phyloP scores from a whole-genome alignment of 2,329 filamentous ascomycete genomes.

The Botryosphaeria dothidea region DNA sequence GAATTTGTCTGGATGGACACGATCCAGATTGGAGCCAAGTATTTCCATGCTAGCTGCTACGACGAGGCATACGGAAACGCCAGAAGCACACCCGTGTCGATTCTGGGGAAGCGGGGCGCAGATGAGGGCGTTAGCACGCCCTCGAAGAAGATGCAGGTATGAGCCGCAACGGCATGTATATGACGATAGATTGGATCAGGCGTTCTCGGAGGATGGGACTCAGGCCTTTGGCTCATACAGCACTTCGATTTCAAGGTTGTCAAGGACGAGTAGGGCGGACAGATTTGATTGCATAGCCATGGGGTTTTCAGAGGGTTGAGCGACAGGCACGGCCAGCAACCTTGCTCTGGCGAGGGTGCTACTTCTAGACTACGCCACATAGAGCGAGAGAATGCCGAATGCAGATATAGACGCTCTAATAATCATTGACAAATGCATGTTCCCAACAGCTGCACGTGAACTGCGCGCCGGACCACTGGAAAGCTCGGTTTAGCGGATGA shows the following conservation, averaged over 20 bases:
- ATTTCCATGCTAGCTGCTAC: constrained; percentile 90
- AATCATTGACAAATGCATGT: not conserved
- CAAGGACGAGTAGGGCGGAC: not conserved
- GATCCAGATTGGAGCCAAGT: constrained; percentile 71
- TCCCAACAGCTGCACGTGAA: not conserved
- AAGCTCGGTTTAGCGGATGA: not conserved
- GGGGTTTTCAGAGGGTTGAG: not conserved
- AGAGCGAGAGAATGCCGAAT: not conserved
- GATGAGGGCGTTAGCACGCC: constrained; percentile 8
- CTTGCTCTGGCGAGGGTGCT: not conserved
- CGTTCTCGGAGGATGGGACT: constrained; percentile 8
- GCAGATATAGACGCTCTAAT: not conserved
- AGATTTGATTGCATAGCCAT: constrained; percentile 3
- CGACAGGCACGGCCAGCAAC: not conserved
- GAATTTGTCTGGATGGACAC: constrained; percentile 98
- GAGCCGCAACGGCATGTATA: constrained; percentile 10
- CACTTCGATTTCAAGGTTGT: not conserved
- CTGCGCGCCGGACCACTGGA: not conserved
- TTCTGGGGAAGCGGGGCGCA: constrained; percentile 35
- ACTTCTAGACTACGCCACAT: not conserved
- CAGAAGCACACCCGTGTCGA: constrained; percentile 36
- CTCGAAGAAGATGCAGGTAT: constrained; percentile 19
- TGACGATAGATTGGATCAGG: constrained; percentile 16
- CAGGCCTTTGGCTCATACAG: not conserved
- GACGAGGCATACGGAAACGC: constrained; percentile 55